Percentiles rank a stretch among this genome's conserved stretches.
These are phyloP conservation scores for Paxillus involutus DNA, from an alignment of 768 basidiomycete genomes.

Conservation along the genomic window DNA sequence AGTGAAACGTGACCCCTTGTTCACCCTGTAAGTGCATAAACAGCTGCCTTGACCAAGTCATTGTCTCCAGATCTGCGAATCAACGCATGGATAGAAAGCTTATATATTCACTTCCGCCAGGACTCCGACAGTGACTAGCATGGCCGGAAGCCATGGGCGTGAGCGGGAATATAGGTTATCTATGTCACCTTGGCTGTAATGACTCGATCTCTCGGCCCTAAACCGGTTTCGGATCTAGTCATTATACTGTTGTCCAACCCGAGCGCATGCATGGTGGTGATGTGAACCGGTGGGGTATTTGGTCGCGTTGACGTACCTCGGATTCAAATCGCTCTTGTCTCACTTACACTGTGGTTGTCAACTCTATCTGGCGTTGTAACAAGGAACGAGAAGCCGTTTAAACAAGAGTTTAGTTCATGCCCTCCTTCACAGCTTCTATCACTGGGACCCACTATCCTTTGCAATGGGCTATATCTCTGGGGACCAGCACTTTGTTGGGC, in stretches of 20 bases:
- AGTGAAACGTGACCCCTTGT: neutral
- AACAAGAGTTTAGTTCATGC: constrained; percentile 4
- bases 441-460: constrained; percentile 5
- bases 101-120: constrained; percentile 16
- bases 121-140: constrained; percentile 4
- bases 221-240: constrained; percentile 36
- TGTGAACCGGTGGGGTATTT: constrained; percentile 16
- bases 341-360: constrained; percentile 17
- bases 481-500: constrained; percentile 6
- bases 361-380: constrained; percentile 40
- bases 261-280: constrained; percentile 13
- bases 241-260: constrained; percentile 28
- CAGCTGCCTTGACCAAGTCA: constrained; percentile 1
- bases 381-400: constrained; percentile 17
- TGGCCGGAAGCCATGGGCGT: constrained; percentile 5
- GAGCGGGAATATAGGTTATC: constrained; percentile 20
- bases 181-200: constrained; percentile 12
- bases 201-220: constrained; percentile 25
- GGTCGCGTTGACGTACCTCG: constrained; percentile 17
- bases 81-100: constrained; percentile 13
- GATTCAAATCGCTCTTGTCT: constrained; percentile 18
- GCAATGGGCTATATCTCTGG: constrained; percentile 14
- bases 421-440: constrained; percentile 1
- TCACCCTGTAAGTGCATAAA: constrained; percentile 14
- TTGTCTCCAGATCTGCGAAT: constrained; percentile 3